Evolutionary conservation across 805 yeast genomes (phyloP).

Genomic region (Yamadazyma sp.): DNA sequence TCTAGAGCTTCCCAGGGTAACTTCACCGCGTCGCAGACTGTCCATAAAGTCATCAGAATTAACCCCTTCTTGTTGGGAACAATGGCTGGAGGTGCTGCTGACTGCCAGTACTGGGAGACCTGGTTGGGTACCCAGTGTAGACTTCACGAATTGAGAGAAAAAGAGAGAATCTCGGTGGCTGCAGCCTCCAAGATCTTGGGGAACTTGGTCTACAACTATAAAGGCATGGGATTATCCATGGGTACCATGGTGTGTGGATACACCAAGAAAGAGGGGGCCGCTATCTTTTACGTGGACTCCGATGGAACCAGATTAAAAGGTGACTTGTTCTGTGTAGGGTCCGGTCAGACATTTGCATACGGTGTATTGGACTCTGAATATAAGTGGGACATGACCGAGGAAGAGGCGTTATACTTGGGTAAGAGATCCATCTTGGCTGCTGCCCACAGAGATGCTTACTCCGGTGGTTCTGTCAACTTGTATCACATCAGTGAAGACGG

Average conservation of each 20-base stretch:
- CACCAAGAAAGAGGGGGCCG: conserved; percentile 92
- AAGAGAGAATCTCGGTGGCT: conserved; percentile 91
- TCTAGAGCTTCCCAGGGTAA: conserved; percentile 97
- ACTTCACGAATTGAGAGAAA: conserved; percentile 89
- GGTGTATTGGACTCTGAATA: conserved; percentile 95
- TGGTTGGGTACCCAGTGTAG: conserved; percentile 98
- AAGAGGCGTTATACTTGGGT: conserved; percentile 92
- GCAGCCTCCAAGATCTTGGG: conserved; percentile 94
- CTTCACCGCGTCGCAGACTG: conserved; percentile 98
- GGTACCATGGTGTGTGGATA: conserved; percentile 99
- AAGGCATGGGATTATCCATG: conserved; percentile 98
- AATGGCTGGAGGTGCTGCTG: conserved; percentile 99
- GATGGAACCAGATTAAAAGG: conserved; percentile 97
- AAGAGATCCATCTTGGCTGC: conserved; percentile 96
- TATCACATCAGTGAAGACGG: conserved; percentile 92
- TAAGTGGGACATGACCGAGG: conserved; percentile 87
- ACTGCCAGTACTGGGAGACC: conserved; percentile 98
- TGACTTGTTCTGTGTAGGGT: conserved; percentile 94
- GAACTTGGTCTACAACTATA: conserved; percentile 87
- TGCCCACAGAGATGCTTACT: conserved; percentile 96
- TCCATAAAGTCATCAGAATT: conserved; percentile 94
- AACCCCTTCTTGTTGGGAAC: conserved; percentile 95
- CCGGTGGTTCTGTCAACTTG: conserved; percentile 94
- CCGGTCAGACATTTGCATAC: conserved; percentile 98
- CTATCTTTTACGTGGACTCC: conserved; percentile 93